These are phyloP conservation scores for Boletus sp. DNA, from an alignment of 768 basidiomycete genomes.

Conservation along the genomic window DNA sequence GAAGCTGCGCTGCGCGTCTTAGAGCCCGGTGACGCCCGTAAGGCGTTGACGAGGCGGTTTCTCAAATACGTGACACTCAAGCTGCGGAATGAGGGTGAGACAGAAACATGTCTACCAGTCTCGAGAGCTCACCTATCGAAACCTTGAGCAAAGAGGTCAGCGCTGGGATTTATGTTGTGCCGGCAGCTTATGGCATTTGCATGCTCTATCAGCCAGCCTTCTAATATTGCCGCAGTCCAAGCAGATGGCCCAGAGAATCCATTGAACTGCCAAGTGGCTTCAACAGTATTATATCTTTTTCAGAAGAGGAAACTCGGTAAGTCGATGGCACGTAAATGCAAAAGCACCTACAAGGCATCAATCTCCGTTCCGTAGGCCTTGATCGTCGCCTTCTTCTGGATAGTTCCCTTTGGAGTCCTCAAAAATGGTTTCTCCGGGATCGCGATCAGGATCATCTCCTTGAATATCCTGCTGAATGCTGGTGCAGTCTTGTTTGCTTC, in stretches of 20 bases:
- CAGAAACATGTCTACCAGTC: neutral
- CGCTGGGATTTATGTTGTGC: neutral
- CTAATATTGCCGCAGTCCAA: conserved; percentile 1
- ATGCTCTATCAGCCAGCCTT: conserved; percentile 7
- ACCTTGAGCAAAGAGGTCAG: conserved; percentile 30
- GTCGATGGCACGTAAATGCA: too few relatives aligned
- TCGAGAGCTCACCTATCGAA: conserved; percentile 29
- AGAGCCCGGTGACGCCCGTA: conserved; percentile 28
- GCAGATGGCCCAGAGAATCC: neutral
- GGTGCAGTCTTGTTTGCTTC: conserved; percentile 39
- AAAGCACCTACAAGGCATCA: conserved; percentile 12
- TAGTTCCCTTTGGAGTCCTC: conserved; percentile 33
- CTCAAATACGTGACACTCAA: conserved; percentile 23
- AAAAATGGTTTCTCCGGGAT: conserved; percentile 38
- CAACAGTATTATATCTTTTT: conserved; percentile 10
- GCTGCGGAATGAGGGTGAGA: conserved; percentile 5
- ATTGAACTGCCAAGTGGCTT: neutral
- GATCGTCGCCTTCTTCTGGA: conserved; percentile 15
- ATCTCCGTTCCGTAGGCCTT: conserved; percentile 24
- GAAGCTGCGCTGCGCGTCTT: conserved; percentile 16
- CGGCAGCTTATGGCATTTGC: neutral
- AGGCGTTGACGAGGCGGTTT: neutral
- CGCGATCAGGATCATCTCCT: conserved; percentile 50
- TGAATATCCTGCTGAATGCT: conserved; percentile 42
- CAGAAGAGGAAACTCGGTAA: neutral